phyloP scores from a whole-genome alignment of 2,329 filamentous ascomycete genomes.

The Tolypocladium pustulatum region DNA sequence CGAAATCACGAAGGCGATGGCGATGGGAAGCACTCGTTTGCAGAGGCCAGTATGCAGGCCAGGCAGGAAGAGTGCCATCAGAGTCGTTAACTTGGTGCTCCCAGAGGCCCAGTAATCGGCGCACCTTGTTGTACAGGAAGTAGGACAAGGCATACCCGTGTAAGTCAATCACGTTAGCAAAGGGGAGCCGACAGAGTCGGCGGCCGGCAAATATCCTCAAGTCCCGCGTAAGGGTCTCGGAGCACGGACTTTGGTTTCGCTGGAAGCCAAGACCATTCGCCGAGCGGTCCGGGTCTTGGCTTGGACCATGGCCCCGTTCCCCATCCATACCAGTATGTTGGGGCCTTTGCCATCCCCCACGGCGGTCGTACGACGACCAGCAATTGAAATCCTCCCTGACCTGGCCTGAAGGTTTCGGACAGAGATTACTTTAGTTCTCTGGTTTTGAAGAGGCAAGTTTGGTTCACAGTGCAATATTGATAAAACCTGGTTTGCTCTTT shows the following conservation, averaged over 20 bases:
- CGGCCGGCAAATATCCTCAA: neutral
- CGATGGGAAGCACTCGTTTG: neutral
- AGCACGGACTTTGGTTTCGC: neutral
- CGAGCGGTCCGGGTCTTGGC: neutral
- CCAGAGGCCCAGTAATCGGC: neutral
- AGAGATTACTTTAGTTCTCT: no score
- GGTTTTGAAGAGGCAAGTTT: no score
- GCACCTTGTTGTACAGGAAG: neutral
- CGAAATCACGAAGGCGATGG: neutral
- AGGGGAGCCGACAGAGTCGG: no score
- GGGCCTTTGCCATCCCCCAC: neutral
- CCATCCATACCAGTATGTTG: neutral
- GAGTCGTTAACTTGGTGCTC: no score
- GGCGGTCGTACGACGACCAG: no score
- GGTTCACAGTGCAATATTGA: no score
- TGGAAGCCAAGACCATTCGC: neutral
- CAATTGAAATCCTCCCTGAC: no score
- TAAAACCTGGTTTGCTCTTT: no score
- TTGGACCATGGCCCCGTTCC: neutral
- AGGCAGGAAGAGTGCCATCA: neutral
- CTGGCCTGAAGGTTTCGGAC: no score
- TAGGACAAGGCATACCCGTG: neutral
- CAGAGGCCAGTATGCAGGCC: neutral
- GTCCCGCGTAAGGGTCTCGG: neutral
- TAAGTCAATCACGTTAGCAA: neutral